Conservation (phyloP, 2,329 filamentous ascomycete species). For the Arthrobotrys conoides region DNA sequence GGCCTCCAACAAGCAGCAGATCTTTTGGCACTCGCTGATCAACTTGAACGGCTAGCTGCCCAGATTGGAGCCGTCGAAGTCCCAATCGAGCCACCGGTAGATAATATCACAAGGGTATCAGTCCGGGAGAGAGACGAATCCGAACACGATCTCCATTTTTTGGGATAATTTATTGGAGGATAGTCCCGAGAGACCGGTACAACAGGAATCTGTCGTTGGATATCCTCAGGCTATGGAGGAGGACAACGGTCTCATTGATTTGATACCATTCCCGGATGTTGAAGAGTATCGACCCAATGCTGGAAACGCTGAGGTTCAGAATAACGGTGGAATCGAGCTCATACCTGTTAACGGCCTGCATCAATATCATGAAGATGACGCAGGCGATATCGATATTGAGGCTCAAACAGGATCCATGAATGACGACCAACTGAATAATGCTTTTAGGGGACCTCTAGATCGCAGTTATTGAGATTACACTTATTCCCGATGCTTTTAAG, state of each 20-base stretch:
- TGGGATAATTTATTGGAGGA: constrained; percentile 21
- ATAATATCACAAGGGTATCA: constrained; percentile 13
- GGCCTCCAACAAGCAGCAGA: neutral
- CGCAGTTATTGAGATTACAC: neutral
- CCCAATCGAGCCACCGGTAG: neutral
- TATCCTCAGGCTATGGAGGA: too few relatives aligned
- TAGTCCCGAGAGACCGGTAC: constrained; percentile 24
- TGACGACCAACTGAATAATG: neutral
- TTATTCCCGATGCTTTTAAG: too few relatives aligned
- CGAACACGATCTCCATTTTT: constrained; percentile 11
- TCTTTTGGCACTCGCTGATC: neutral
- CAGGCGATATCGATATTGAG: neutral
- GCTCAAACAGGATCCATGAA: neutral
- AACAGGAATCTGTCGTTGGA: too few relatives aligned
- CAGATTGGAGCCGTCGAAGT: neutral
- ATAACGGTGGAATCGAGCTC: neutral
- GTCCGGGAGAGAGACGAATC: neutral
- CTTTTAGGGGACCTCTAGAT: neutral
- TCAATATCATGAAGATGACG: neutral
- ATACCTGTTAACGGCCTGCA: neutral
- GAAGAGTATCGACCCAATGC: neutral
- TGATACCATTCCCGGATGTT: constrained; percentile 1
- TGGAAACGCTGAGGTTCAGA: neutral
- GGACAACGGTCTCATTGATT: neutral
- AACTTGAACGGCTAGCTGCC: neutral